These are phyloP conservation scores for Plenodomus lindquistii DNA, from an alignment of 2,329 filamentous ascomycete species.

Conservation along the genomic window DNA sequence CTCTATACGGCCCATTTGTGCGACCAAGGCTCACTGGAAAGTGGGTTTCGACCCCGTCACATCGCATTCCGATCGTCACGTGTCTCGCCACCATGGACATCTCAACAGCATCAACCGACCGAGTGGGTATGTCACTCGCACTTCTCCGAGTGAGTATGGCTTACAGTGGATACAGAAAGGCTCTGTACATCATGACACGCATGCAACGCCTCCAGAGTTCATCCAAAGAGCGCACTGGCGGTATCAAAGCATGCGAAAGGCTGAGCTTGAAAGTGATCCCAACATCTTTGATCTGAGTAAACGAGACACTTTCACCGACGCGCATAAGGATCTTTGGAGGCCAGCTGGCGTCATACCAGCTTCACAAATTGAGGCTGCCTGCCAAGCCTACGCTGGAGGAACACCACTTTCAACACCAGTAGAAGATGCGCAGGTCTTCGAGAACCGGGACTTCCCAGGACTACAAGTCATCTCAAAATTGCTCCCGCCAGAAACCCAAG, in stretches of 20 bases:
- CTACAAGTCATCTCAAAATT: conserved; percentile 77
- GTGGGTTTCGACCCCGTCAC: not conserved
- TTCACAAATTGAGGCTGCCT: conserved; percentile 33
- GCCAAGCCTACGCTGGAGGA: conserved; percentile 36
- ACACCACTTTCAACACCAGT: conserved; percentile 20
- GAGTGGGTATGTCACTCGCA: conserved; percentile 38
- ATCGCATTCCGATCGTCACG: not conserved
- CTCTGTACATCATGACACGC: conserved; percentile 42
- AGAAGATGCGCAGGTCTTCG: conserved; percentile 38
- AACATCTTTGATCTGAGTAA: conserved; percentile 49
- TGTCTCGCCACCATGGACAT: not conserved
- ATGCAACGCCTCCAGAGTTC: conserved; percentile 41
- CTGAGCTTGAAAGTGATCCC: conserved; percentile 56
- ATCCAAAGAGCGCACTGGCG: conserved; percentile 42
- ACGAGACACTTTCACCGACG: conserved; percentile 37
- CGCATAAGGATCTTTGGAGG: conserved; percentile 32
- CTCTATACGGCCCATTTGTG: not conserved
- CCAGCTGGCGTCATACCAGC: conserved; percentile 33
- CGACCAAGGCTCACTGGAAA: not conserved
- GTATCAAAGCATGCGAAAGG: conserved; percentile 63
- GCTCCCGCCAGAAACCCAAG: conserved; percentile 72
- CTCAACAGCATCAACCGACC: conserved; percentile 13
- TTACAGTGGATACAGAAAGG: conserved; percentile 24
- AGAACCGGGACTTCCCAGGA: conserved; percentile 51
- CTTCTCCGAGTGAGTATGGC: conserved; percentile 20